These are phyloP conservation scores for Ustilago shanxiensis DNA, from an alignment of 1,284 basidiomycete species.

Conservation along the genomic window DNA sequence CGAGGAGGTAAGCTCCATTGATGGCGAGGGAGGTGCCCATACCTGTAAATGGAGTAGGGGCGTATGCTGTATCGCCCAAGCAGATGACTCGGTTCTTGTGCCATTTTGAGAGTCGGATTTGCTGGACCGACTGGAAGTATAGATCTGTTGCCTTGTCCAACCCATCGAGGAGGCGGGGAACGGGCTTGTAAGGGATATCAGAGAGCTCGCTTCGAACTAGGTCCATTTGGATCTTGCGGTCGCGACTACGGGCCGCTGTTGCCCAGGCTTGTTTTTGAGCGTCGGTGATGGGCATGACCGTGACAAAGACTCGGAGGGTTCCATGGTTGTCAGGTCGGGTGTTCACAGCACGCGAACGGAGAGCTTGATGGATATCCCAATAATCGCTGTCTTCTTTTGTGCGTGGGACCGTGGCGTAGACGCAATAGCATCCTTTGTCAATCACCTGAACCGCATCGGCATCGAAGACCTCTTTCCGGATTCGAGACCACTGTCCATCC, in stretches of 20 bases:
- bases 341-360: slow-evolving; percentile 11
- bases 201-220: slow-evolving; percentile 30
- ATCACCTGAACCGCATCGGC: slow-evolving; percentile 8
- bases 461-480: slow-evolving; percentile 44
- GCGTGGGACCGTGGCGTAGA: slow-evolving; percentile 43
- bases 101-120: slow-evolving; percentile 53
- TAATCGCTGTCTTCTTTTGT: slow-evolving; percentile 24
- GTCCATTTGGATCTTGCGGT: slow-evolving; percentile 26
- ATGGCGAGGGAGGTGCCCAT: slow-evolving; percentile 56
- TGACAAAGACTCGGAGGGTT: slow-evolving; percentile 24
- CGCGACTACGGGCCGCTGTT: slow-evolving; percentile 16
- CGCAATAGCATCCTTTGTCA: slow-evolving; percentile 22
- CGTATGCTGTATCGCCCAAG: slow-evolving; percentile 54
- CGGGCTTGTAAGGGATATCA: slow-evolving; percentile 33
- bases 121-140: slow-evolving; percentile 50
- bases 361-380: slow-evolving; percentile 34
- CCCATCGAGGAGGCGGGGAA: slow-evolving; percentile 25
- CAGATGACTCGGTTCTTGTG: slow-evolving; percentile 43
- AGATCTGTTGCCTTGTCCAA: slow-evolving; percentile 39
- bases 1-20: slow-evolving; percentile 48
- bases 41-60: slow-evolving; percentile 53
- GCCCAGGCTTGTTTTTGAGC: slow-evolving; percentile 24
- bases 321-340: slow-evolving; percentile 53
- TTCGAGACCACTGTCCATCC: slow-evolving; percentile 54
- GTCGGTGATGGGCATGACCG: slow-evolving; percentile 23